Evolutionary conservation across 148 eudicot species (phyloP).

Genomic region (Nepenthes gracilis): DNA sequence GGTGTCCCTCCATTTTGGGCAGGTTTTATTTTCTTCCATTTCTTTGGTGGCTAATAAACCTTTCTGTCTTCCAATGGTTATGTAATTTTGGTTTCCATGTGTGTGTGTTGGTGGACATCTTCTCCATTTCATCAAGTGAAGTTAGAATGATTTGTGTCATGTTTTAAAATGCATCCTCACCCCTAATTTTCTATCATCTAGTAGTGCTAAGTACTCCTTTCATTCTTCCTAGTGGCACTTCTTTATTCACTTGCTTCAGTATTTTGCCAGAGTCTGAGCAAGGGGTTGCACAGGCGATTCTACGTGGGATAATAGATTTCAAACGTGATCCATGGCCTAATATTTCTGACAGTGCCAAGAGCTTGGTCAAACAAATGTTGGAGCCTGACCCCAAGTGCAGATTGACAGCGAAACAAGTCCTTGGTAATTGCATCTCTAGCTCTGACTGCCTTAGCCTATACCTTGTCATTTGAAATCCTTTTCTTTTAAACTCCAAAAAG

Average conservation of each 20-base stretch:
- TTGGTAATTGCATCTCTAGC: constrained; percentile 18
- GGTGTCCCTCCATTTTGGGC: constrained; percentile 99
- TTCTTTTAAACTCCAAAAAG: too few species aligned
- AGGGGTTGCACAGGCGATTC: constrained; percentile 97
- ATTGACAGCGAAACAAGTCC: constrained; percentile 61
- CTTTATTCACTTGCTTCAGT: constrained; percentile 1
- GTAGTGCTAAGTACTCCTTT: background rate
- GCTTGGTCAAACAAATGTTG: constrained; percentile 34
- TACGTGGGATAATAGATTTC: constrained; percentile 81
- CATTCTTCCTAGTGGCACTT: background rate
- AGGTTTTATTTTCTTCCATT: constrained; percentile 25
- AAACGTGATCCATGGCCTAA: constrained; percentile 97
- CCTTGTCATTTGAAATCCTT: too few species aligned
- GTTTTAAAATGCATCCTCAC: too few species aligned
- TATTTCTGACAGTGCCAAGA: constrained; percentile 75
- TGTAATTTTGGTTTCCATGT: background rate
- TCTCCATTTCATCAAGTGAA: too few species aligned
- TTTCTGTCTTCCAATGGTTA: constrained; percentile 2
- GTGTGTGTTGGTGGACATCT: background rate
- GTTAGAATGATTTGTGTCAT: too few species aligned
- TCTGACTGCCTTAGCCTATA: background rate
- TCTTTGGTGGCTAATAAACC: background rate
- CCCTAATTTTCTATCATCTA: too few species aligned
- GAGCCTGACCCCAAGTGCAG: constrained; percentile 82
- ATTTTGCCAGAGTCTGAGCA: constrained; percentile 76